Evolutionary conservation across 2,329 filamentous ascomycete species (phyloP).

Genomic region (Neobulgaria alba): DNA sequence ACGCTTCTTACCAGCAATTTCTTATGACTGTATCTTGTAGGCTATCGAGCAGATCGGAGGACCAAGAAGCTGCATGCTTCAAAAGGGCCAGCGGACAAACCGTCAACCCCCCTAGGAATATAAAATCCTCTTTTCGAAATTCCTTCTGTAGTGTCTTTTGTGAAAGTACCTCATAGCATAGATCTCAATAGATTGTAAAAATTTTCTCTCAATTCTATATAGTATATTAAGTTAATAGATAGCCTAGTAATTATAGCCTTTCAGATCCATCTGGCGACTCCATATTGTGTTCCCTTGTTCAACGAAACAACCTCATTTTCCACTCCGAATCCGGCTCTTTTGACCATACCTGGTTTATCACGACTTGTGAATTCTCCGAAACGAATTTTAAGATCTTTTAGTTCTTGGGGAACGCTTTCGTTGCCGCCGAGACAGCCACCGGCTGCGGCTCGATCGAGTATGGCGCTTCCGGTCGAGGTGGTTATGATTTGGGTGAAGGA

Average conservation of each 20-base stretch:
- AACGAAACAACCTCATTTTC: slow-evolving; percentile 13
- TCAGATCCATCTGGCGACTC: slow-evolving; percentile 15
- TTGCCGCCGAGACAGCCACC: slow-evolving; percentile 16
- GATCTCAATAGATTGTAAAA: too few species aligned
- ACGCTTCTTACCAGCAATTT: too few species aligned
- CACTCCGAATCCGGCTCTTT: slow-evolving; percentile 15
- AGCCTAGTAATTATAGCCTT: background rate
- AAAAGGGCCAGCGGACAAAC: too few species aligned
- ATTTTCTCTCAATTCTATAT: too few species aligned
- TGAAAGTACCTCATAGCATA: too few species aligned
- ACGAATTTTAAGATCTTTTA: slow-evolving; percentile 14
- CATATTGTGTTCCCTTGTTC: slow-evolving; percentile 12
- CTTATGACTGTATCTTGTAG: too few species aligned
- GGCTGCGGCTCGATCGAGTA: slow-evolving; percentile 13
- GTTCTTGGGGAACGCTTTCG: slow-evolving; percentile 12
- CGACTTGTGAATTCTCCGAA: slow-evolving; percentile 16
- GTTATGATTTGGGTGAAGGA: slow-evolving; percentile 16
- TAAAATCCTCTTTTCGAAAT: too few species aligned
- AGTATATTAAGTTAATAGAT: too few species aligned
- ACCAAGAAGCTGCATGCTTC: too few species aligned
- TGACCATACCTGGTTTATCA: slow-evolving; percentile 6
- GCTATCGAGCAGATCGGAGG: too few species aligned
- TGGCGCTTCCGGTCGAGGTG: slow-evolving; percentile 13
- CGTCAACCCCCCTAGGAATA: too few species aligned
- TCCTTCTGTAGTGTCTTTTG: too few species aligned